Evolutionary conservation across 129 eudicot species (phyloP), one percentile per base, ranked within the genome.

Genomic region (Sambucus nigra): DNA sequence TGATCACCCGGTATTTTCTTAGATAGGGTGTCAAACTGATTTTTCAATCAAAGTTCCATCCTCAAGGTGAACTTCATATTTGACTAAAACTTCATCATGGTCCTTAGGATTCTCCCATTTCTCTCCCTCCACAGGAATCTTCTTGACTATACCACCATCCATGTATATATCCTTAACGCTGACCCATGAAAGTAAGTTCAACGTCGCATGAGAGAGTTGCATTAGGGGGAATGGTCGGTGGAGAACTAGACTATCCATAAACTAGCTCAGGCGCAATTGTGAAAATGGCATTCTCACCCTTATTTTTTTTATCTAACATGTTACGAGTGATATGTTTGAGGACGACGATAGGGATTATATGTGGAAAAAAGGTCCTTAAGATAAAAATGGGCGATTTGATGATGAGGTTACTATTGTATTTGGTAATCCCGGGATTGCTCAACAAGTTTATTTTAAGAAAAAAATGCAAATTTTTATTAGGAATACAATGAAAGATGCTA

Each of bases 81-180:
- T 88, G 47, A 88, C 97, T 88, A 81, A 50, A 39, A 84, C 94
- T 73, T 88, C 94, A 76, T 88, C 94, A 50, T 73, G 73, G 61
- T 88, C 94, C 60, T 78, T 80, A 0, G 94, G 94, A 59, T 84
- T 88, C 64, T 88, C 88, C 97, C 94, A 88, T 47, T 84, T 80
- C 52, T 88, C 97, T 67, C 97, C 97, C 64, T 80, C 73, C 3
- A 27, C 41, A 7, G 84, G 59, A 47, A 88, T 75, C 78, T 83
- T 88, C 73, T 88, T 88, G 58, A 80, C 69, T 16, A 88, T 69
- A 2, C 97, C 97, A 55, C 97, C 97, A 73, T 88, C 97, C 50
- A 83, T 88, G 75, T 87, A 83, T 26, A 88, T 88, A 40, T 88
- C 97, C 60, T 83, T 88, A 13, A 84, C 82, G 40, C 94, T 80